A percentile compares a stretch with the other conserved stretches of the same genome.
phyloP scores from a whole-genome alignment of 2,329 filamentous ascomycete species.

The Xylariaceae sp. region DNA sequence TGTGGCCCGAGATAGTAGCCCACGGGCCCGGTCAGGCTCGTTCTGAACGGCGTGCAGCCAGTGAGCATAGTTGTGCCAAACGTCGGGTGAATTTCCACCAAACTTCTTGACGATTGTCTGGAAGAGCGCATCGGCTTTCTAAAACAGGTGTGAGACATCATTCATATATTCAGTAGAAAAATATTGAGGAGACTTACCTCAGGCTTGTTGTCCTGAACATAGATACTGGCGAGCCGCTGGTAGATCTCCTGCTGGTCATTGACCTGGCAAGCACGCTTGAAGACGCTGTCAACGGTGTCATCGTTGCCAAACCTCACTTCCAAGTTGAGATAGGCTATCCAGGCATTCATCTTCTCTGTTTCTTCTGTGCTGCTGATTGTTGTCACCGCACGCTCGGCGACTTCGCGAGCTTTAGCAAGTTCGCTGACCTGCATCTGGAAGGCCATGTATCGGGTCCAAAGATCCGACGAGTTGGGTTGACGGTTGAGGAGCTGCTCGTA shows the following conservation, averaged over 20 bases:
- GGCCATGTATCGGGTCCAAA: constrained; percentile 99
- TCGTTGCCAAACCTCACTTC: constrained; percentile 87
- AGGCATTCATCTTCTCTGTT: constrained; percentile 88
- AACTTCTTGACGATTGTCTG: constrained; percentile 84
- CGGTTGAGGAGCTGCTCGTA: constrained; percentile 90
- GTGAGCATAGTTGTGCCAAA: constrained; percentile 93
- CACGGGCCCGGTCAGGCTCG: constrained; percentile 67
- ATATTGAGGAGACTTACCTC: constrained; percentile 52
- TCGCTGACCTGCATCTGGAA: constrained; percentile 93
- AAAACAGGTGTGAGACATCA: constrained; percentile 30
- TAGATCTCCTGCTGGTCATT: constrained; percentile 89
- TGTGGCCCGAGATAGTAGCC: constrained; percentile 73
- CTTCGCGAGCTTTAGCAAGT: constrained; percentile 77
- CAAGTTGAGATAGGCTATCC: constrained; percentile 90
- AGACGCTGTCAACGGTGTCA: constrained; percentile 75
- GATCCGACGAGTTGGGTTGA: constrained; percentile 83
- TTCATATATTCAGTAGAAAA: background rate
- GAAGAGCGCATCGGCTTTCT: constrained; percentile 88
- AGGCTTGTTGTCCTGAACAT: constrained; percentile 83
- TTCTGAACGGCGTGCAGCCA: constrained; percentile 75
- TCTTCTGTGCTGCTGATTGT: constrained; percentile 90
- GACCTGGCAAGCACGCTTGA: constrained; percentile 88
- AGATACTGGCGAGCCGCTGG: constrained; percentile 86
- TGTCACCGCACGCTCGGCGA: constrained; percentile 83
- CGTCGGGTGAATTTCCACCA: constrained; percentile 68